A percentile compares a stretch with the other conserved stretches of the same genome.
Evolutionary conservation across 345 rosid genomes (phyloP).

Genomic region (Melaleuca quinquenervia): DNA sequence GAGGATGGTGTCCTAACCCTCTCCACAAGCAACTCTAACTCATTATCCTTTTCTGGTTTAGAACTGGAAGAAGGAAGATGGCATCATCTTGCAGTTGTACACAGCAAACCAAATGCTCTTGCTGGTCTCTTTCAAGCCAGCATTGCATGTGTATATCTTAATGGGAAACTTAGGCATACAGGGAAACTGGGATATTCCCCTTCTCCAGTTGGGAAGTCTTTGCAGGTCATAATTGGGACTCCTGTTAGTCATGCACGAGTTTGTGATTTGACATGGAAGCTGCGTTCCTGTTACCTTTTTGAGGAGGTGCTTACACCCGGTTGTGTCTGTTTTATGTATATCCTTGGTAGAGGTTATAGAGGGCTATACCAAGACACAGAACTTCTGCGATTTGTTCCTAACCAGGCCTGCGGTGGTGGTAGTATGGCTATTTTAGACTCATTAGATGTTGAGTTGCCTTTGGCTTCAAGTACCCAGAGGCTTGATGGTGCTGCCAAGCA

Average conservation of each 20-base stretch:
- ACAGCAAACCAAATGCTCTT: constrained; percentile 98
- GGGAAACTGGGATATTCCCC: constrained; percentile 98
- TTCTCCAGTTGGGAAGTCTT: constrained; percentile 87
- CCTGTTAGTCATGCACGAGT: constrained; percentile 70
- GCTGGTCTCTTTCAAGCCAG: constrained; percentile 99
- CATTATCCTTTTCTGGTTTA: constrained; percentile 87
- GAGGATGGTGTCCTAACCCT: constrained; percentile 93
- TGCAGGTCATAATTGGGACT: constrained; percentile 94
- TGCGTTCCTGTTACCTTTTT: constrained; percentile 93
- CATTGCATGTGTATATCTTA: constrained; percentile 87
- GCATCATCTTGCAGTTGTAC: constrained; percentile 99
- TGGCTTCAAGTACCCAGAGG: constrained; percentile 50
- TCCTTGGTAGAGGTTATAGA: constrained; percentile 96
- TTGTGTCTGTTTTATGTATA: constrained; percentile 92
- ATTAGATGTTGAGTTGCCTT: constrained; percentile 66
- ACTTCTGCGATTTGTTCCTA: constrained; percentile 91
- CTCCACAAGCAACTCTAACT: constrained; percentile 88
- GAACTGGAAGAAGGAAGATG: constrained; percentile 93
- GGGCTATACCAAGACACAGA: constrained; percentile 96
- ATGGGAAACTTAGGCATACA: constrained; percentile 94
- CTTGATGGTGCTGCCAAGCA: constrained; percentile 59
- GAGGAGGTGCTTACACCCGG: constrained; percentile 99
- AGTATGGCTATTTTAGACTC: constrained; percentile 97
- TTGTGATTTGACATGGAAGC: constrained; percentile 82
- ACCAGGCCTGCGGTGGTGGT: constrained; percentile 99